Evolutionary conservation across 768 basidiomycete genomes (phyloP), one percentile per base, ranked within the genome.

Genomic region (Mycena crocata): DNA sequence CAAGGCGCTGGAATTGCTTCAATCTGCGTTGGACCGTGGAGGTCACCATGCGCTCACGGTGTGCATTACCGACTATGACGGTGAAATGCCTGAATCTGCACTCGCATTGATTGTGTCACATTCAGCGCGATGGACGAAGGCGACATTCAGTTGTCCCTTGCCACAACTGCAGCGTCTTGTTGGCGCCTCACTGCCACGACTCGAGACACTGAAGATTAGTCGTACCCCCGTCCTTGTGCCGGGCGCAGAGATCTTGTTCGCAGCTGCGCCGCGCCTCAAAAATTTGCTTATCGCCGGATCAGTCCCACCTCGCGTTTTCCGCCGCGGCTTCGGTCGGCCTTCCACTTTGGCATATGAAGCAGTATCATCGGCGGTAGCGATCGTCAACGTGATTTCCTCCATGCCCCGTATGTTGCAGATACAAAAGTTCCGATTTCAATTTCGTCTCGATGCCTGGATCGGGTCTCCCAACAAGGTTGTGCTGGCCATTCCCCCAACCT

Each of bases 1-100:
- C 2, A 19, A 8, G 35, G 21, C 19, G 17, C 40, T 61, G 49
- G 10, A 9, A 23, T 31, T 61, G 13, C 37, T 51, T 12, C 26
- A 28, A 21, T 26, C 45, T 51, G 49, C 59, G 4, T 17, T 61
- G 23, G 59, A 50, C 15, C 59, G 59, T 21, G 34, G 48, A 28
- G 37, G 14, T 4, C 26, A 32, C 37, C 26, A 30, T 31, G 37
- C 39, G 15, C 48, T 61, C 17, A 6, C 37, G 12, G 6, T 61
- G 2, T 21, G 28, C 2, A 19, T 51, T 0, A 12, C 21, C 13
- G 28, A 19, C 46, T 19, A 23, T 8, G 10, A 7, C 7, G 7
- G 28, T 7, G 6, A 15, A 24, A 3, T 23, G 13, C 23, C 26
- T 35, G 7, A 10, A 37, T 46, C 45, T 10, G 45, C 45, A 13